Evolutionary conservation across 1,284 basidiomycete genomes (phyloP).

Genomic region (Kalmanozyma brasiliensis): DNA sequence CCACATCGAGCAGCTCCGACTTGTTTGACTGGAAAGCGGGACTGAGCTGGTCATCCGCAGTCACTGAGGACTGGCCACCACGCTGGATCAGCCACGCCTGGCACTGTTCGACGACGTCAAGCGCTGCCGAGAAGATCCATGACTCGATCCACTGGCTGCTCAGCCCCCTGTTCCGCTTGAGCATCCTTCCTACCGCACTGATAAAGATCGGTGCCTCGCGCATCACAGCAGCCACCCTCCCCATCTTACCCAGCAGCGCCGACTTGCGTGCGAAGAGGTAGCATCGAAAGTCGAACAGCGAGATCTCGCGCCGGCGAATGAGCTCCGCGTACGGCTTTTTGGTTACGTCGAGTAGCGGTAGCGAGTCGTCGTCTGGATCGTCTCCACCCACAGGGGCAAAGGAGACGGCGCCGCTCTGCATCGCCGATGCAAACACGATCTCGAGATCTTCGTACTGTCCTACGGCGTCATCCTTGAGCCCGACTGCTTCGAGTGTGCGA

Average conservation of each 20-base stretch:
- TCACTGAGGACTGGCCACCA: conserved; percentile 17
- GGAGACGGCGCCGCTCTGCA: conserved; percentile 51
- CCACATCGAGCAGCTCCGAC: conserved; percentile 83
- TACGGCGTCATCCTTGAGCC: conserved; percentile 87
- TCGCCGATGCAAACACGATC: conserved; percentile 73
- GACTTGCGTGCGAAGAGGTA: conserved; percentile 91
- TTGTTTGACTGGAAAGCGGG: conserved; percentile 70
- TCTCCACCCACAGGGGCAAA: conserved; percentile 53
- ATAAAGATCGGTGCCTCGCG: conserved; percentile 79
- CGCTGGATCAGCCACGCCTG: conserved; percentile 75
- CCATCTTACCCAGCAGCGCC: conserved; percentile 78
- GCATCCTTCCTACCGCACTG: conserved; percentile 79
- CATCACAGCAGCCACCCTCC: conserved; percentile 77
- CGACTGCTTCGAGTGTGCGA: conserved; percentile 88
- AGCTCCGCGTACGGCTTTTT: conserved; percentile 89
- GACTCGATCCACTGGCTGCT: conserved; percentile 84
- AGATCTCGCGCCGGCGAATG: conserved; percentile 88
- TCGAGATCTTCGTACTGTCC: conserved; percentile 92
- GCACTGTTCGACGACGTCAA: conserved; percentile 85
- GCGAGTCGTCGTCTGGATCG: conserved; percentile 78
- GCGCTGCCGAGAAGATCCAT: conserved; percentile 91
- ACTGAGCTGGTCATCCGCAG: conserved; percentile 44
- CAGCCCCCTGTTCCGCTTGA: conserved; percentile 73
- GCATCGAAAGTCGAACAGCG: conserved; percentile 90
- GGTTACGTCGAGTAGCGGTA: conserved; percentile 79